Evolutionary conservation across 2,329 filamentous ascomycete genomes (phyloP), one percentile per base, ranked within the genome.

Genomic region (Parafenestella ontariensis): DNA sequence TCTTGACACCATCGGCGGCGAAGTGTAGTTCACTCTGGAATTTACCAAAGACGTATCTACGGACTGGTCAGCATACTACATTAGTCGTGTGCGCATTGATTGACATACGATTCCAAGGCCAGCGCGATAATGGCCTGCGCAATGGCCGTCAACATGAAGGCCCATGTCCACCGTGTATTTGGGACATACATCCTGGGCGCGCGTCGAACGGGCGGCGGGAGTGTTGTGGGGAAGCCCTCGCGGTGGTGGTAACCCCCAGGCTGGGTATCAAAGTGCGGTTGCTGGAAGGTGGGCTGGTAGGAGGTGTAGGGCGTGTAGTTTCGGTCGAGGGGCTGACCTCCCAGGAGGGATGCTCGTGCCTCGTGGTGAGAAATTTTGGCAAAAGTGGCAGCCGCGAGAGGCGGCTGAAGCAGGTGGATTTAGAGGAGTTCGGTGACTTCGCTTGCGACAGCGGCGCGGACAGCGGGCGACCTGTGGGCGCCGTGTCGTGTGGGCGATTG

Each of bases 101-200:
- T 24, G 39, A 82, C 91, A 73, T 84, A 96, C 91, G 89, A 86
- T 82, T 99, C 94, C 62, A 97, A 89, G 21, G 84, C 88, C 64
- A 98, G 83, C 59, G 91, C 90, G 49, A 96, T 84, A 56, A 89
- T 78, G 59, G 92, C 90, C 81, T 99, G 95, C 52, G 90, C 60
- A 41, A 89, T 76, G 31, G 91, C 87, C 31, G 90, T 83, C 60
- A 87, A 75, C 77, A 96, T 86, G 74, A 98, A 98, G 58, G 87
- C 81, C 82, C 92, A 94, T 15, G 93, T 92, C 94, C 95, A 99
- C 70, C 84, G 86, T 52, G 90, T 90, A 72, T 87, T 90, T 66
- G 96, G 89, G 66, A 90, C 86, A 73, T 92, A 94, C 81, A 93
- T 86, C 66, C 71, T 76, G 62, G 58, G 67, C 3, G 68, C 54